phyloP scores from a whole-genome alignment of 2,329 filamentous ascomycete species.

The Neophaeococcomyces mojaviensis region DNA sequence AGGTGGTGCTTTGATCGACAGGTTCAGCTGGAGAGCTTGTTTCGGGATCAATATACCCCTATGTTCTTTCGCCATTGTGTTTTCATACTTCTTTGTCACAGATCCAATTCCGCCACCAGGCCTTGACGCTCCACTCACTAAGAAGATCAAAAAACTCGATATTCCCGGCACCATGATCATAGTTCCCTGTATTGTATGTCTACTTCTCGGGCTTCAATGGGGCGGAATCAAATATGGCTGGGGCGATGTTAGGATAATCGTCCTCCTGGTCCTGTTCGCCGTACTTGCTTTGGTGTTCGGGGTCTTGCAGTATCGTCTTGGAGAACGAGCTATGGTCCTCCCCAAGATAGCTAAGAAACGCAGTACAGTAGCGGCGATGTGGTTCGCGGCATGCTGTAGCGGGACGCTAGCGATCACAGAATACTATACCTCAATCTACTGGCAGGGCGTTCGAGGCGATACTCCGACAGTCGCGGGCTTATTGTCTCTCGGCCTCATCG shows the following conservation, averaged over 20 bases:
- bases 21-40: constrained; percentile 31
- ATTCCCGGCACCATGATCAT: constrained; percentile 28
- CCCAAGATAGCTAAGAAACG: constrained; percentile 14
- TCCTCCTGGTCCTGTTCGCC: constrained; percentile 11
- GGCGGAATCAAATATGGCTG: constrained; percentile 23
- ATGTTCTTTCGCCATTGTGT: neutral
- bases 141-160: constrained; percentile 28
- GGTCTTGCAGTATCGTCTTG: constrained; percentile 9
- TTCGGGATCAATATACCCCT: constrained; percentile 41
- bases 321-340: constrained; percentile 23
- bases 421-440: constrained; percentile 30
- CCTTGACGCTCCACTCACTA: neutral
- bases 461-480: constrained; percentile 14
- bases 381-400: constrained; percentile 12
- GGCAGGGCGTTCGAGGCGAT: constrained; percentile 25
- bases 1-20: constrained; percentile 30
- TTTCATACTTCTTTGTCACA: neutral
- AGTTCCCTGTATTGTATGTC: constrained; percentile 26
- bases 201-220: constrained; percentile 27
- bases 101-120: neutral
- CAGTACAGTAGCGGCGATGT: constrained; percentile 10
- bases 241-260: constrained; percentile 14
- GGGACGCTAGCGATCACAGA: constrained; percentile 11
- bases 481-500: constrained; percentile 11
- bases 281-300: constrained; percentile 12